Evolutionary conservation across 169 alveolate genomes (phyloP), one percentile per base, ranked within the genome.

Genomic region (Eimeria maxima): DNA sequence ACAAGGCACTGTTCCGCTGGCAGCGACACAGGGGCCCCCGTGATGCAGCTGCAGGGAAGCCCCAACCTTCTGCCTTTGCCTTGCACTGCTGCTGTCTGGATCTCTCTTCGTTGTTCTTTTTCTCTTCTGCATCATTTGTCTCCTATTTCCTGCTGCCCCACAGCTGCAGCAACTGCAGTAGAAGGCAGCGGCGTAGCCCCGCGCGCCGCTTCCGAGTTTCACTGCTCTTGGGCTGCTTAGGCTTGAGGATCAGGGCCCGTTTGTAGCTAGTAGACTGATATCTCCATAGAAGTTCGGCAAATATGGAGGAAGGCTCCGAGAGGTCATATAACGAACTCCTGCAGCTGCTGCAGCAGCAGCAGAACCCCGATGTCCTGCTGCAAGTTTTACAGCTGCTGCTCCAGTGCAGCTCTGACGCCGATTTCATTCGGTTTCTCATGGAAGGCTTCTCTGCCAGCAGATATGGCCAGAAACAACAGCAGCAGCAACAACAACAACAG

Each of bases 331-430:
- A 45, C 0, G 90, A 81, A 63, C 90, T 81, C 42, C 45, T 24
- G 71, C 71, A 45, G 90, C 71, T 81, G 24, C 42, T 45, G 20
- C 73, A 8, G 73, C 90, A 29, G 73, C 90, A 81, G 3, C 90
- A 81, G 47, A 3, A 29, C 60, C 73, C 90, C 24, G 45, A 81
- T 18, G 71, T 81, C 50, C 90, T 81, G 73, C 73, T 81, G 42
- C 90, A 42, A 63, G 90, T 47, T 7, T 71, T 81, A 24, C 71
- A 45, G 73, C 90, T 81, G 71, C 22, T 81, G 73, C 90, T 81
- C 73, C 90, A 81, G 50, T 81, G 90, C 90, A 81, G 90, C 47
- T 69, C 53, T 4, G 90, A 81, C 71, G 24, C 71, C 4, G 73
- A 22, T 33, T 81, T 81, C 50, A 47, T 50, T 33, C 73, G 27